phyloP scores from a whole-genome alignment of 148 eudicot species.

The Vaccinium vitisidaea region DNA sequence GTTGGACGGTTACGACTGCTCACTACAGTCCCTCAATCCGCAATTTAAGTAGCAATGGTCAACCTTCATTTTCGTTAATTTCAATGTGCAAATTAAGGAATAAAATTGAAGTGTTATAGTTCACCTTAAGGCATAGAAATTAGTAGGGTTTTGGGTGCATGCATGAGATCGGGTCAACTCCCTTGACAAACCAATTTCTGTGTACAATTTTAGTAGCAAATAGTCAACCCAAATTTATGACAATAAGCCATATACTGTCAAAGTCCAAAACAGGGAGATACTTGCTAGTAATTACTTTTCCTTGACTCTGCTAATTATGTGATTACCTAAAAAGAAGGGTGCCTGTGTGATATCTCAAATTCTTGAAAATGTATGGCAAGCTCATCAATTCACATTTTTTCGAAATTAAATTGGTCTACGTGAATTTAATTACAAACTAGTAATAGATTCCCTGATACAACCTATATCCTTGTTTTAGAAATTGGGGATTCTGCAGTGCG shows the following conservation, averaged over 20 bases:
- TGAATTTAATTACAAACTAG: not conserved
- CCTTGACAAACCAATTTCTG: not conserved
- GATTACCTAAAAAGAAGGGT: not conserved
- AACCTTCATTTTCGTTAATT: not conserved
- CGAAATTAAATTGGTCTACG: not conserved
- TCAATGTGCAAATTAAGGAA: not conserved
- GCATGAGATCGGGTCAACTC: not conserved
- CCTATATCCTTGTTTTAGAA: too few species aligned
- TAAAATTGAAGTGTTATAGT: too few species aligned
- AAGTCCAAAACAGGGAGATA: not conserved
- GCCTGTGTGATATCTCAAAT: not conserved
- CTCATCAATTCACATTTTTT: not conserved
- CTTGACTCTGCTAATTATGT: not conserved
- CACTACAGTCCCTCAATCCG: too few species aligned
- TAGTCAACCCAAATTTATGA: not conserved
- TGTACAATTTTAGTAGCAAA: not conserved
- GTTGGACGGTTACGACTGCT: too few species aligned
- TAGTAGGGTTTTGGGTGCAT: not conserved
- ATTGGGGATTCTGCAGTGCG: too few species aligned
- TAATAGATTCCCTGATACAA: too few species aligned
- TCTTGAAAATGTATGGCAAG: not conserved
- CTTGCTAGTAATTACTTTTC: not conserved
- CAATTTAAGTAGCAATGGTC: too few species aligned
- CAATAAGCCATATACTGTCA: not conserved
- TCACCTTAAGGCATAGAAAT: not conserved